Evolutionary conservation across 805 yeast species (phyloP), one percentile per base, ranked within the genome.

Genomic region (Saturnispora sanitii): DNA sequence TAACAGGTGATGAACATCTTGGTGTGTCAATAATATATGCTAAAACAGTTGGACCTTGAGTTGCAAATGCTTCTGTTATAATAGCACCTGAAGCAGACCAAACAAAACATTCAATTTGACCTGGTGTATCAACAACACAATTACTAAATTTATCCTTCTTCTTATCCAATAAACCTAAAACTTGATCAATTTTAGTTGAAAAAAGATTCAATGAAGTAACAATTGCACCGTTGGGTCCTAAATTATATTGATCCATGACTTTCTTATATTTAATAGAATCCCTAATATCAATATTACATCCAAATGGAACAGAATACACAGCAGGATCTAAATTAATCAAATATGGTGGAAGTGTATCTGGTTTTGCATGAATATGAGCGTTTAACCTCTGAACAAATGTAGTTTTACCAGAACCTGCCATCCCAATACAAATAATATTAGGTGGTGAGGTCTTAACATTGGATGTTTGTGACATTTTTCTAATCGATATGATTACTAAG

Each of bases 21-120:
- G 98, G 98, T 1, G 98, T 92, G 57, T 92, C 99, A 21, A 92
- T 92, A 47, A 92, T 80, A 58, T 92, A 92, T 0, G 97, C 97
- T 47, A 92, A 76, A 21, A 92, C 85, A 0, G 98, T 92, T 15
- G 99, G 99, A 58, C 86, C 85, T 4, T 94, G 77, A 0, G 95
- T 82, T 1, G 97, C 98, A 64, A 92, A 84, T 0, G 96, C 87
- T 57, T 92, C 98, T 1, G 97, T 90, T 44, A 92, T 82, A 47
- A 92, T 92, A 18, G 96, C 75, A 11, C 99, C 99, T 18, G 95
- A 83, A 0, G 98, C 98, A 35, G 94, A 80, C 98, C 99, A 92
- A 33, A 92, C 87, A 59, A 92, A 92, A 65, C 96, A 88, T 62
- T 92, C 99, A 47, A 92, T 92, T 62, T 92, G 99, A 11, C 99